These are phyloP conservation scores for Eucalyptus cladocalyx DNA, from an alignment of 345 rosid genomes.

Conservation along the genomic window DNA sequence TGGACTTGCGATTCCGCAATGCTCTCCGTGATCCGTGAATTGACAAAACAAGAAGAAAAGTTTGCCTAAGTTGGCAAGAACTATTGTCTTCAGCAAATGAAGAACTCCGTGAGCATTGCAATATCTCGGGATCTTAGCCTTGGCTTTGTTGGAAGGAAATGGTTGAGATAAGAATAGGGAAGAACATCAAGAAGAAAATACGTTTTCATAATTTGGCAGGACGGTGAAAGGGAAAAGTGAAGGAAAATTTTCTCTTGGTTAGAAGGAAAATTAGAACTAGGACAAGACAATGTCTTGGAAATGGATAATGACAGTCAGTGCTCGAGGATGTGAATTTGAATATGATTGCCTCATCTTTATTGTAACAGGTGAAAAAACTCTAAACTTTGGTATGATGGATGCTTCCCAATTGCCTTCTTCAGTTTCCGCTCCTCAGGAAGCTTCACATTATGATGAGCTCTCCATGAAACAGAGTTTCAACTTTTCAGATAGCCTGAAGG, in stretches of 20 bases:
- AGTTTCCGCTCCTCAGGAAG: conserved; percentile 22
- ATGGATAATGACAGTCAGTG: not conserved
- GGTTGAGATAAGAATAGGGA: not conserved
- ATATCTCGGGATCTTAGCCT: not conserved
- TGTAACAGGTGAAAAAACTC: not conserved
- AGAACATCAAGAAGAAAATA: not conserved
- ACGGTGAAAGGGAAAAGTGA: not conserved
- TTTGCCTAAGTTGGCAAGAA: not conserved
- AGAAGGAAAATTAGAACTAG: not conserved
- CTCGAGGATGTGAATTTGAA: not conserved
- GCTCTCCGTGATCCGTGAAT: not conserved
- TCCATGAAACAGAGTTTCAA: conserved; percentile 56
- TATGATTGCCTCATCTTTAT: not conserved
- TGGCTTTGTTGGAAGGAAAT: not conserved
- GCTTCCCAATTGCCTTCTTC: not conserved
- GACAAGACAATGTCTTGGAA: not conserved
- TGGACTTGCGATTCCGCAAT: not conserved
- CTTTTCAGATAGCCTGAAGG: conserved; percentile 64
- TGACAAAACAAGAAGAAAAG: not conserved
- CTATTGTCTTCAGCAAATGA: not conserved
- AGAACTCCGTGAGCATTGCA: not conserved
- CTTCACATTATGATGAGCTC: conserved; percentile 53
- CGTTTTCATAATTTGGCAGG: not conserved
- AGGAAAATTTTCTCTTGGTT: not conserved
- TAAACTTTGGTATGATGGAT: not conserved